Evolutionary conservation across 192 early-diverging fungal species (phyloP).

Genomic region (Endogone sp.): DNA sequence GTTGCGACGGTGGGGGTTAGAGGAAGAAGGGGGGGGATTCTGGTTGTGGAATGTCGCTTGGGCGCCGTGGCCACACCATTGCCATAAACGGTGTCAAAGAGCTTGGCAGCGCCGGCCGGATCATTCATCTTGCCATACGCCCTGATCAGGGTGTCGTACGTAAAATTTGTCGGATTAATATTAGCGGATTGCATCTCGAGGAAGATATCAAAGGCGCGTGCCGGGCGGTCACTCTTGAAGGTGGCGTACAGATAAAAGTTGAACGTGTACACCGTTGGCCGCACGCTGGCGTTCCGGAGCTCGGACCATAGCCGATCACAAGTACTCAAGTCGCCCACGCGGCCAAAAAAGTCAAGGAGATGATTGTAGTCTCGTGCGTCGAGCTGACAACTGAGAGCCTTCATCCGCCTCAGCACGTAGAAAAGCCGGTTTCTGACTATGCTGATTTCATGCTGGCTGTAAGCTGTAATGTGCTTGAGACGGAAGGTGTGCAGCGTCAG

Average conservation of each 20-base stretch:
- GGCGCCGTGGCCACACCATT: not conserved
- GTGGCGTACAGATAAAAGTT: slow-evolving; percentile 29
- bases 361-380: slow-evolving; percentile 35
- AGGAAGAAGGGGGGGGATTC: not conserved
- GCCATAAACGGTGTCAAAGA: not conserved
- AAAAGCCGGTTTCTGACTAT: slow-evolving; percentile 19
- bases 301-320: slow-evolving; percentile 19
- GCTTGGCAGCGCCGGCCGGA: not conserved
- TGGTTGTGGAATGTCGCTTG: not conserved
- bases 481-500: slow-evolving; percentile 23
- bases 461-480: slow-evolving; percentile 13
- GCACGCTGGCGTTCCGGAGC: slow-evolving; percentile 2
- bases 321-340: slow-evolving; percentile 16
- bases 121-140: slow-evolving; percentile 26
- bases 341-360: slow-evolving; percentile 29
- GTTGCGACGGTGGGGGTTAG: slow-evolving; percentile 12
- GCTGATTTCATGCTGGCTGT: slow-evolving; percentile 12
- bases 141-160: slow-evolving; percentile 26
- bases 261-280: slow-evolving; percentile 22
- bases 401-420: slow-evolving; percentile 19
- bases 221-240: slow-evolving; percentile 15
- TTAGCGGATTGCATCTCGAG: slow-evolving; percentile 7
- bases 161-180: slow-evolving; percentile 21
- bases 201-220: slow-evolving; percentile 11
- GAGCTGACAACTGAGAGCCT: not conserved